Percentiles rank a stretch among this genome's conserved stretches.
These are phyloP conservation scores for Waitea zeae DNA, from an alignment of 1,284 basidiomycete species.

Conservation along the genomic window DNA sequence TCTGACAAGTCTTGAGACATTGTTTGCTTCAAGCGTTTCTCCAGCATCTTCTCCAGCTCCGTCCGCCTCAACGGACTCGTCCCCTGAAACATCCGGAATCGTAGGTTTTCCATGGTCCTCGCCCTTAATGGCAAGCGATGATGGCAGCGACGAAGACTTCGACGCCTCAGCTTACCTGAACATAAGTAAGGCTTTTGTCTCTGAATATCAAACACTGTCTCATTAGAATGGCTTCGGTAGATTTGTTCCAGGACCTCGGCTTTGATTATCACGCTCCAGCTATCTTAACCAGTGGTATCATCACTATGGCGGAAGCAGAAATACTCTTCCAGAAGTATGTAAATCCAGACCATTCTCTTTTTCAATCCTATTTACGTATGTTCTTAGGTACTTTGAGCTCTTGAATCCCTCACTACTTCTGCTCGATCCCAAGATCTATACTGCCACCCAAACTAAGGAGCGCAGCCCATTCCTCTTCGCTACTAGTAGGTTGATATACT, in stretches of 20 bases:
- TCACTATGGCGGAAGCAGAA: conserved; percentile 57
- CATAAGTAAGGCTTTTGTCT: conserved; percentile 24
- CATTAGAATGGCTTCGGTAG: neutral
- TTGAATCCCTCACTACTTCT: conserved; percentile 61
- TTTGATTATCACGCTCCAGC: conserved; percentile 36
- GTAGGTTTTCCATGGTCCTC: too few relatives aligned
- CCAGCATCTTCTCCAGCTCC: conserved; percentile 9
- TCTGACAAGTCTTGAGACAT: conserved; percentile 7
- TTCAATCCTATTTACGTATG: conserved; percentile 5
- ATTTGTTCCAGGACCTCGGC: conserved; percentile 27
- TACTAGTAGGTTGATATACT: conserved; percentile 39
- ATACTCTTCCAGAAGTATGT: conserved; percentile 63
- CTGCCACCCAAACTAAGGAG: conserved; percentile 51
- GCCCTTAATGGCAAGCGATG: neutral
- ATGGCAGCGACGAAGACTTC: conserved; percentile 11
- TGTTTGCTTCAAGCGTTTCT: conserved; percentile 6
- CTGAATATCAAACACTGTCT: neutral
- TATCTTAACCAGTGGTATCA: conserved; percentile 52
- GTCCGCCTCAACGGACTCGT: conserved; percentile 7
- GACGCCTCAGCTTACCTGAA: conserved; percentile 49
- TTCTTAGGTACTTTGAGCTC: conserved; percentile 47
- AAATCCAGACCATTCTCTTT: conserved; percentile 1
- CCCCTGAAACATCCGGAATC: neutral
- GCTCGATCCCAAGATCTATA: conserved; percentile 61
- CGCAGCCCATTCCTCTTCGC: conserved; percentile 72